Conservation (phyloP, 1,284 basidiomycete genomes). For the Thelephora terrestris region DNA sequence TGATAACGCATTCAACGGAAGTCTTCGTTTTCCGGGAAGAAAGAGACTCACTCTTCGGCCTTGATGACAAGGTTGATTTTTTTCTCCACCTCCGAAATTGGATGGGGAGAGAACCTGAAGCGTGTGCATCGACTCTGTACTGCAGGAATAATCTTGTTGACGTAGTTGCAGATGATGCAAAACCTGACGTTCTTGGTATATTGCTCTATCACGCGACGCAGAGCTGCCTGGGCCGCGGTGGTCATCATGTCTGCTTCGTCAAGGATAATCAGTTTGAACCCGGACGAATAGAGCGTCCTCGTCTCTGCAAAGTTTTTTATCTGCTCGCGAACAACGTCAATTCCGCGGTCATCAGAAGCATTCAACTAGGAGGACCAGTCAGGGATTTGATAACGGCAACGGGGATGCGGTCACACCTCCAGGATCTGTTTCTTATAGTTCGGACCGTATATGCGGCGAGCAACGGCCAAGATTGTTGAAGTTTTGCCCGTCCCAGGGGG, state of each 20-base stretch:
- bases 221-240: slow-evolving; percentile 90
- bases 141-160: slow-evolving; percentile 98
- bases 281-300: slow-evolving; percentile 82
- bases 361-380: slow-evolving; percentile 55
- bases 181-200: slow-evolving; percentile 99
- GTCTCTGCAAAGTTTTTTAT: slow-evolving; percentile 99
- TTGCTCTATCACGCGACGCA: slow-evolving; percentile 95
- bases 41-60: slow-evolving; percentile 62
- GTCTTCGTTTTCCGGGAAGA: not conserved
- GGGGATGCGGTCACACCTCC: slow-evolving; percentile 49
- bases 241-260: slow-evolving; percentile 99
- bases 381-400: too few relatives aligned
- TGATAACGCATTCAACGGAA: slow-evolving; percentile 22
- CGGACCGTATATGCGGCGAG: slow-evolving; percentile 83
- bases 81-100: slow-evolving; percentile 78
- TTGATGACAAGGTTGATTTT: slow-evolving; percentile 76
- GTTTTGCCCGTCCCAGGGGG: slow-evolving; percentile 98
- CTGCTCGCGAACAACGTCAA: slow-evolving; percentile 97
- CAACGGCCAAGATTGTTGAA: slow-evolving; percentile 95
- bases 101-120: slow-evolving; percentile 95
- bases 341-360: slow-evolving; percentile 96
- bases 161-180: slow-evolving; percentile 99
- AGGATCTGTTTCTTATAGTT: slow-evolving; percentile 86
- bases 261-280: slow-evolving; percentile 95
- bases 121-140: slow-evolving; percentile 98